Evolutionary conservation across 2,329 filamentous ascomycete species (phyloP).

Genomic region (Trematosphaeria pertusa): DNA sequence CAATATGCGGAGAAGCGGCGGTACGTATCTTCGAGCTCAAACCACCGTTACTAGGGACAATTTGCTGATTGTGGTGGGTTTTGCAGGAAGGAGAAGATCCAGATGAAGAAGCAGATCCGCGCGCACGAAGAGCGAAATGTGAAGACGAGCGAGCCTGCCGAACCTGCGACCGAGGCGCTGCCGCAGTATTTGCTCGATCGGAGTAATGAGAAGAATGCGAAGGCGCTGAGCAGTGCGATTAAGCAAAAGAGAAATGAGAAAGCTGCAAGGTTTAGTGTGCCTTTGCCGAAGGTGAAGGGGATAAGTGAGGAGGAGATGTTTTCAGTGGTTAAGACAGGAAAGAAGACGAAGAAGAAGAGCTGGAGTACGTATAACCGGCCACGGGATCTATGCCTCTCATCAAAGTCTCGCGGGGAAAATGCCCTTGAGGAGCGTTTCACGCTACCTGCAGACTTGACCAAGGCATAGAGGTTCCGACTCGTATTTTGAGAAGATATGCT

Average conservation of each 20-base stretch:
- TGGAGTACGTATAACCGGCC: too few species aligned
- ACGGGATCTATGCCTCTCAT: too few species aligned
- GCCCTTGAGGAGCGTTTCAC: too few species aligned
- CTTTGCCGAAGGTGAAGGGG: slow-evolving; percentile 90
- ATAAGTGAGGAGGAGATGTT: slow-evolving; percentile 97
- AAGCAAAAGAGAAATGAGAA: slow-evolving; percentile 93
- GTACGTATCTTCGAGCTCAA: too few species aligned
- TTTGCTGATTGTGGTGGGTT: too few species aligned
- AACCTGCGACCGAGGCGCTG: slow-evolving; percentile 81
- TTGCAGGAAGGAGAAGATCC: slow-evolving; percentile 85
- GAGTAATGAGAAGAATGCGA: slow-evolving; percentile 69
- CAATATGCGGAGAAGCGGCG: slow-evolving; percentile 90
- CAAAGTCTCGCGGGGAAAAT: too few species aligned
- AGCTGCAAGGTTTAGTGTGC: slow-evolving; percentile 90
- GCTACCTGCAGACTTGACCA: too few species aligned
- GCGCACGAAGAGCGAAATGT: slow-evolving; percentile 95
- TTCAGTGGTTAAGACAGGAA: slow-evolving; percentile 90
- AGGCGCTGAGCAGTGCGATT: slow-evolving; percentile 82
- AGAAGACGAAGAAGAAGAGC: slow-evolving; percentile 83
- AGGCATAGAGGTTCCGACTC: too few species aligned
- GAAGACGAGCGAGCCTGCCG: slow-evolving; percentile 79
- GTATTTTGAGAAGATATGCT: too few species aligned
- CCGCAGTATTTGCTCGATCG: slow-evolving; percentile 95
- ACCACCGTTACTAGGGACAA: too few species aligned
- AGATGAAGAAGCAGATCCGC: slow-evolving; percentile 66